Evolutionary conservation across 768 basidiomycete genomes (phyloP), one percentile per base, ranked within the genome.

Genomic region (Tephrocybe sp.): DNA sequence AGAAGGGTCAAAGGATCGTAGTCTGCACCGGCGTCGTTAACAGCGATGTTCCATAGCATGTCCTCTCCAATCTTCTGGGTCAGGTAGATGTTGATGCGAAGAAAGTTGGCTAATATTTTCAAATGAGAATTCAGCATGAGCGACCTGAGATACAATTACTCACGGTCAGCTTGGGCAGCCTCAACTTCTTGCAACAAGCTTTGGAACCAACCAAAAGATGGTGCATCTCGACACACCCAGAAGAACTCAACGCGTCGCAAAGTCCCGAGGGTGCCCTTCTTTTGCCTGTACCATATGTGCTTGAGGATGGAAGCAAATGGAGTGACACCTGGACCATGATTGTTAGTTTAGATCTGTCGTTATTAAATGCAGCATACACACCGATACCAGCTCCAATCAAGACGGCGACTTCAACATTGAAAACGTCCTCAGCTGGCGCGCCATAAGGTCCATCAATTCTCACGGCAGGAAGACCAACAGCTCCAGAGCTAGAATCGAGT

Each of bases 201-300:
- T 67, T 95, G 91, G 81, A 98, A 96, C 94, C 94, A 97, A 59
- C 92, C 93, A 61, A 97, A 93, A n/a, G 89, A 90, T n/a, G 91
- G 91, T n/a, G 89, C 84, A 57, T 94, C 90, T 64, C 90, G 86
- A 65, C 87, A 90, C 55, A 92, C 80, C 94, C 93, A 96, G 73
- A 96, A 90, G 69, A 96, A 95, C 60, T 96, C 92, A 50, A 97
- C 95, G 35, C 89, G 83, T 44, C 87, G 84, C 49, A 98, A 83
- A 25, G 84, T 80, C 26, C 90, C 89, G 28, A 95, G 72, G 51
- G 81, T 78, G 34, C 87, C 86, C 49, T 77, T 78, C 70, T 83
- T 84, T 68, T 95, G 92, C 58, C 84, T 82, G 72, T 96, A 95
- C 93, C 93, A 95, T 53, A 98, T 91, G 64, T 97, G 89, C 71